Conservation (phyloP, 805 yeast genomes). For the Clavispora asparagi region DNA sequence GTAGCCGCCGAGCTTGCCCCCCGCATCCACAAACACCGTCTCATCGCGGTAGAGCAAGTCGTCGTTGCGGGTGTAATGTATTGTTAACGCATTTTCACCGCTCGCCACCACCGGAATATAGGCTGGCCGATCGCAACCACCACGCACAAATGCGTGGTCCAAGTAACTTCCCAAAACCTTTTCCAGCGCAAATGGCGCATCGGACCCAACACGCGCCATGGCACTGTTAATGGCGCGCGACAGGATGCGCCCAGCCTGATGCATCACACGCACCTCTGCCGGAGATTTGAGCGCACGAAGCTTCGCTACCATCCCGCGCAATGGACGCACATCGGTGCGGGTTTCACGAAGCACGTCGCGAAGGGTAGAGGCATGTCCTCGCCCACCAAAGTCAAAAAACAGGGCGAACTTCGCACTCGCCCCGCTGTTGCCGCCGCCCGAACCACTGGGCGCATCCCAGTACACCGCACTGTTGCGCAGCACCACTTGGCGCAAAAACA, state of each 20-base stretch:
- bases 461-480: constrained; percentile 47
- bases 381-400: constrained; percentile 15
- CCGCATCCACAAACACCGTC: constrained; percentile 89
- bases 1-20: constrained; percentile 90
- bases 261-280: constrained; percentile 73
- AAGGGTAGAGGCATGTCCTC: constrained; percentile 10
- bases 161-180: constrained; percentile 72
- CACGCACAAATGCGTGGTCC: constrained; percentile 74
- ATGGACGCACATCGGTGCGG: constrained; percentile 37
- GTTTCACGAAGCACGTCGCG: constrained; percentile 19
- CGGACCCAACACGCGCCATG: constrained; percentile 49
- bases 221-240: constrained; percentile 83
- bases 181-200: constrained; percentile 56
- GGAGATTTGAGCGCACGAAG: constrained; percentile 70
- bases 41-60: constrained; percentile 73
- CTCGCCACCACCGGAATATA: constrained; percentile 96
- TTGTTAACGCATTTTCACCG: constrained; percentile 82
- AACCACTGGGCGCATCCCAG: constrained; percentile 40
- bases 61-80: constrained; percentile 92
- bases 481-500: constrained; percentile 44
- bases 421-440: constrained; percentile 3
- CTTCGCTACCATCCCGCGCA: constrained; percentile 38
- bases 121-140: constrained; percentile 88
- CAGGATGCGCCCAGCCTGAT: constrained; percentile 76
- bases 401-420: constrained; percentile 7